Evolutionary conservation across 2,329 filamentous ascomycete genomes (phyloP), one percentile per base, ranked within the genome.

Genomic region (Hymenoscyphus fraxineus): DNA sequence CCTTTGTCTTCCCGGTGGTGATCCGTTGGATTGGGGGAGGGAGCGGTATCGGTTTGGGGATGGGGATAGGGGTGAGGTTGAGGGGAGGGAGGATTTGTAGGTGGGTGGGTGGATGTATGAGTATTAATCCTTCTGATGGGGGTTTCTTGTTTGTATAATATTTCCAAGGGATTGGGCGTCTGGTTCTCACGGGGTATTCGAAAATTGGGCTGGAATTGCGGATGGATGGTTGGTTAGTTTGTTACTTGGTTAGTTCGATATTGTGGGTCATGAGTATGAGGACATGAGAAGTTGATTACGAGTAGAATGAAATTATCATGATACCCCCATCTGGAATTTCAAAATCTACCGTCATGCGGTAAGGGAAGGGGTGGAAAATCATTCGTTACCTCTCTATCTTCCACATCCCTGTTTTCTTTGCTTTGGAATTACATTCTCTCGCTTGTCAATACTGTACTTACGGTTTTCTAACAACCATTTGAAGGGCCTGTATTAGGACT

Each of bases 1-100:
- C 0, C 79, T 98, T 39, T 99, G 95, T 78, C 81, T 97, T 1
- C 93, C 94, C 0, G 90, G 90, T 13, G 90, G 91, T 13, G 88
- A 90, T 74, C 88, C 88, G 2, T 80, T 81, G 57, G 84, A 91
- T 70, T 91, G 88, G 88, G 85, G 82, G 19, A 79, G 83, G 66
- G 80, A 82, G 57, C 76, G 74, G 65, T 81, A 85, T 73, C 77
- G 31, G 19, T 60, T 60, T 39, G 59, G 59, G 41, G 41, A 60
- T 54, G 41, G 31, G n/a, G 3, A 4, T 3, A 16, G 58, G 19
- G 7, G 15, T 41, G 44, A 60, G 39, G 7, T 22, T 15, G 44
- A 60, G 39, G 12, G 15, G 16, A 51, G 22, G 27, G 59, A 19
- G 31, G 59, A 51, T 60, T 55, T 38, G 41, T 51, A 32, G n/a